A percentile compares a stretch with the other conserved stretches of the same genome.
Conservation (phyloP, 352 stramenopile species). For the Phytophthora pistaciae region DNA sequence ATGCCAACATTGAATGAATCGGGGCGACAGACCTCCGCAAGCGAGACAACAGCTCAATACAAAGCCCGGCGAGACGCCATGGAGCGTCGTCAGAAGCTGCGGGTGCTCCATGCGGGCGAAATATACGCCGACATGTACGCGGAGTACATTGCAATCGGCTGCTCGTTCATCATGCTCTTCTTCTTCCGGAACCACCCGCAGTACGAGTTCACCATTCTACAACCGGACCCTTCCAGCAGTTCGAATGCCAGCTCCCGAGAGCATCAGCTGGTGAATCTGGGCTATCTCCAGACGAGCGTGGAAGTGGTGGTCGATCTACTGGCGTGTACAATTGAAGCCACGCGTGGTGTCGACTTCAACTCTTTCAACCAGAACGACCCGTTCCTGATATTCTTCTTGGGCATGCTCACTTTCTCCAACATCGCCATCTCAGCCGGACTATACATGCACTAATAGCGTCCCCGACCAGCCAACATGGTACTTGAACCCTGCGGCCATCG, state of each 20-base stretch:
- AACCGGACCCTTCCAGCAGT: neutral
- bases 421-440: conserved; percentile 20
- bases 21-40: neutral
- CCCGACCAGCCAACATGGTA: no score
- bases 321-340: conserved; percentile 26
- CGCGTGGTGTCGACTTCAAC: conserved; percentile 16
- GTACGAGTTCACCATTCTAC: conserved; percentile 16
- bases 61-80: conserved; percentile 4
- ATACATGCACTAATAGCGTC: conserved; percentile 2
- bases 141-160: conserved; percentile 53
- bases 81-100: conserved; percentile 13
- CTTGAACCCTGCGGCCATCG: no score
- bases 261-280: neutral
- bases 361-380: conserved; percentile 18
- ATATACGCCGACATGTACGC: conserved; percentile 50
- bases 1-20: conserved; percentile 2
- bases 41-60: conserved; percentile 11
- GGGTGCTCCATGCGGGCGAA: conserved; percentile 34
- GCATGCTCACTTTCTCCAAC: conserved; percentile 2
- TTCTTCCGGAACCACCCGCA: conserved; percentile 43
- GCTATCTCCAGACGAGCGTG: conserved; percentile 16
- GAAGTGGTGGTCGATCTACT: conserved; percentile 32
- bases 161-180: conserved; percentile 43
- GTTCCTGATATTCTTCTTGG: conserved; percentile 42
- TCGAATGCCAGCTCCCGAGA: neutral